phyloP scores from a whole-genome alignment of 1,139 yeast genomes.

The Debaryomyces psychrophilus region DNA sequence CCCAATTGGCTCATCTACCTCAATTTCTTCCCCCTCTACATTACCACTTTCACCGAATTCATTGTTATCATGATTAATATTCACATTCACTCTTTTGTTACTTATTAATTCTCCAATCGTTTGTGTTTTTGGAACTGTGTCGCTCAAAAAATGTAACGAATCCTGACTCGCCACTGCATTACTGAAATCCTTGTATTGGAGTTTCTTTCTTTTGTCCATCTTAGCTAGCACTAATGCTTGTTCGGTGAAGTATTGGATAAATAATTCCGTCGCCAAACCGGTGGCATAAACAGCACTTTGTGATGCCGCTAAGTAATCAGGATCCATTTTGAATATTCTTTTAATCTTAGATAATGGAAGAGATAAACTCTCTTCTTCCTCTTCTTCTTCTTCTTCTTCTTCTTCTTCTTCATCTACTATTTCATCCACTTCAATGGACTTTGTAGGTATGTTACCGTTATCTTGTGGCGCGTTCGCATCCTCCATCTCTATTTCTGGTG shows the following conservation, averaged over 20 bases:
- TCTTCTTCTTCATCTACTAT: constrained; percentile 24
- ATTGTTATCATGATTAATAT: constrained; percentile 9
- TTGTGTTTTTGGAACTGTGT: constrained; percentile 67
- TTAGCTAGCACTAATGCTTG: constrained; percentile 75
- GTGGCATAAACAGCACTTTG: constrained; percentile 81
- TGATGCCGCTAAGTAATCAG: constrained; percentile 76
- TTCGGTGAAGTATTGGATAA: constrained; percentile 77
- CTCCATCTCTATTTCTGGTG: constrained; percentile 17
- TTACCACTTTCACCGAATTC: neutral
- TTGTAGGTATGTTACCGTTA: neutral
- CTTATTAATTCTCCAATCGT: constrained; percentile 55
- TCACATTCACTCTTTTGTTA: constrained; percentile 46
- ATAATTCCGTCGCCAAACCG: constrained; percentile 85
- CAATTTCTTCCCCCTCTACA: constrained; percentile 15
- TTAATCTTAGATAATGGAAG: constrained; percentile 84
- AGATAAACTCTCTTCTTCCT: constrained; percentile 27
- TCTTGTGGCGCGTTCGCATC: constrained; percentile 9
- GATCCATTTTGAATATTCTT: constrained; percentile 82
- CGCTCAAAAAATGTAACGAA: constrained; percentile 67
- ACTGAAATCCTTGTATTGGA: constrained; percentile 75
- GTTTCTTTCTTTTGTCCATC: constrained; percentile 68
- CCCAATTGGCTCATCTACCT: constrained; percentile 8
- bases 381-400: constrained; percentile 24
- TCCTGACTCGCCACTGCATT: constrained; percentile 70
- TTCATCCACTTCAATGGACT: constrained; percentile 12